Evolutionary conservation across 2,329 filamentous ascomycete genomes (phyloP).

Genomic region (Capronia epimyces): DNA sequence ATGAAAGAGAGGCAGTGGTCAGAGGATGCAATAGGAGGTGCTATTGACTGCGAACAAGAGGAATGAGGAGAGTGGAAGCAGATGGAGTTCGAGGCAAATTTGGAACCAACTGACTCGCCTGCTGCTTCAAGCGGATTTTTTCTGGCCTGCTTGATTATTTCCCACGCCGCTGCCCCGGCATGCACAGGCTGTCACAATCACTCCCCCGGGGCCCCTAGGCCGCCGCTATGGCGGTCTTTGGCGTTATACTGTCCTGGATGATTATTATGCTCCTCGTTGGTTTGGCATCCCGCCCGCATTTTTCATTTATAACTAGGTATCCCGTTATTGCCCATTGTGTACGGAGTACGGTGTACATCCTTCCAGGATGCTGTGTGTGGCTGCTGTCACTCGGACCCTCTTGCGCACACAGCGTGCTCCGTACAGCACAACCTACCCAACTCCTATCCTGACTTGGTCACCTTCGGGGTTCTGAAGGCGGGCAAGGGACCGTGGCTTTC

Average conservation of each 20-base stretch:
- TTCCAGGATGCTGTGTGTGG: background rate
- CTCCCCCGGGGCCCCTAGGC: no score
- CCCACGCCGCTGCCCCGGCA: background rate
- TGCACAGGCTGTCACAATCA: background rate
- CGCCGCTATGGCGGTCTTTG: no score
- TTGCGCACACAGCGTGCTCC: background rate
- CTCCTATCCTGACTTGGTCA: background rate
- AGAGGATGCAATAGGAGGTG: conserved; percentile 15
- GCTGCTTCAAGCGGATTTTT: conserved; percentile 5
- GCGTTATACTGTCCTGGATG: background rate
- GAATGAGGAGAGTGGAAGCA: conserved; percentile 24
- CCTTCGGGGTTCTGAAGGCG: conserved; percentile 6
- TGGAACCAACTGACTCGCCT: conserved; percentile 2
- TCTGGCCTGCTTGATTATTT: conserved; percentile 3
- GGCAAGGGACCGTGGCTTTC: conserved; percentile 14
- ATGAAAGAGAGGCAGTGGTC: conserved; percentile 32
- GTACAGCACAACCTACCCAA: background rate
- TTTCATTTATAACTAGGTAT: background rate
- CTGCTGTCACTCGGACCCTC: conserved; percentile 8
- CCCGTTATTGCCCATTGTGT: background rate
- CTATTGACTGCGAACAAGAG: conserved; percentile 33
- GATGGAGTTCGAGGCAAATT: conserved; percentile 28
- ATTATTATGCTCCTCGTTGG: background rate
- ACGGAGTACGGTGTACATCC: background rate
- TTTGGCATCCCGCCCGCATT: no score